Base-by-base conservation (phyloP, 495 filamentous ascomycete genomes). In the Penicillium chermesinum region DNA sequence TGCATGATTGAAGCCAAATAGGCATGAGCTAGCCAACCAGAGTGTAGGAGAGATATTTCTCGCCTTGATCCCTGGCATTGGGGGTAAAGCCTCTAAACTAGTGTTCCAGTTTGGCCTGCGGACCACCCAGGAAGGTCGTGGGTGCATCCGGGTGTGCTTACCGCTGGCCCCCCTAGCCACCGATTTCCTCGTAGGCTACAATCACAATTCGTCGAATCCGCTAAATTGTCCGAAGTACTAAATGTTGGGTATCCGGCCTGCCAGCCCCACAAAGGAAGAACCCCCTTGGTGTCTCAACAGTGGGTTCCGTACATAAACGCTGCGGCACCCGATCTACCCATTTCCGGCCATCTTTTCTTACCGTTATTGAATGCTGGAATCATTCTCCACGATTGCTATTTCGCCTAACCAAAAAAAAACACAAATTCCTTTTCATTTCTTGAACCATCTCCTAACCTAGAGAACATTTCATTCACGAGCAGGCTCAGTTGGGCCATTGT, bases 101-200 rank as follows among this genome's bases (percentile, higher is more conserved):
- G 48, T 44, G 48, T 50, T 44, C 48, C 48, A 50, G 16, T 39
- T 44, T 50, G 40, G 34, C 40, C 30, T 50, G 34, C 20, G 7
- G 40, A 43, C 40, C 39, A 15, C 30, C 20, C 37, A 41, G 41
- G 20, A 20, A 40, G 36, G 43, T 21, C 7, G 34, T 39, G 41
- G 35, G 46, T 40, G 19, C 48, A 21, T 50, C 32, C 14, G 8
- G 21, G 15, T 37, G 33, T 25, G 25, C 41, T 50, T 50, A 43
- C 48, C 48, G 48, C 48, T 44, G 48, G 41, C 40, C 40, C 40
- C 40, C 25, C 25, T 30, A 50, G 34, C 19, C 15, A 7, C 41
- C 40, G 15, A 19, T 50, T 21, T n/a, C n/a, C 41, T 22, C 1
- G 33, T 20, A 22, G 44, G 48, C 48, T 44, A 33, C 40, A 44